Base-by-base conservation (phyloP, 306 rosid species). In the Glycine tomentella region DNA sequence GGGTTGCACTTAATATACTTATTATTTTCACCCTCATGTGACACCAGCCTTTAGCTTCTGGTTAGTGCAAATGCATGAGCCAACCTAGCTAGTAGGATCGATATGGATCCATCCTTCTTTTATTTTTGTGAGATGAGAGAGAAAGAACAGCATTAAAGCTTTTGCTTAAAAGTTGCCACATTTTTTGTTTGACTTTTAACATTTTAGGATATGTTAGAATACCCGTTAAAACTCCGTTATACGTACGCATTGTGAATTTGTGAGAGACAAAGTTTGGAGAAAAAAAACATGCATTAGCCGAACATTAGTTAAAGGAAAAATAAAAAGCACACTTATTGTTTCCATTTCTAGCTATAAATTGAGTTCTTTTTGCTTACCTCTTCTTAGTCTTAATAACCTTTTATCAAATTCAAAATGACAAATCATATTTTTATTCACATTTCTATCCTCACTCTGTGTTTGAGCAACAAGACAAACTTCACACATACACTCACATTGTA, bases 151-250 rank as follows among this genome's bases (percentile, higher is more conserved):
- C 16, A 14, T 3, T 62, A 45, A 36, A 61, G 6, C 52, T 75
- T 69, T 82, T 69, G 31, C 33, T 42, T 11, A 62, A 77, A 82
- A 76, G 78, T 50, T 9, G 12, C 53, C 74, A 61, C 50, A 75
- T 83, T 51, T 76, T 51, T 77, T 71, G 16, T 52, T 76, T 42
- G 69, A 38, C 44, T 38, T 38, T 3, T 38, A 38, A 38, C 44
- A 38, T 38, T 38, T 38, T 38, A 38, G 44, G 44, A 38, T 38
- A 38, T 38, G 49, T 45, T 6, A 7, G 49, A 45, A 1, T 45
- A 45, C 49, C 49, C 10, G 49, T 36, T 36, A 36, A 4, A 36
- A 36, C 40, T 36, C 40, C 40, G 40, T 45, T 45, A 45, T 10
- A 45, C 9, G 7, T 45, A 45, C 9, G 3, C 49, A 45, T 8